Base-by-base conservation (phyloP, 306 rosid genomes). In the Vicia villosa region DNA sequence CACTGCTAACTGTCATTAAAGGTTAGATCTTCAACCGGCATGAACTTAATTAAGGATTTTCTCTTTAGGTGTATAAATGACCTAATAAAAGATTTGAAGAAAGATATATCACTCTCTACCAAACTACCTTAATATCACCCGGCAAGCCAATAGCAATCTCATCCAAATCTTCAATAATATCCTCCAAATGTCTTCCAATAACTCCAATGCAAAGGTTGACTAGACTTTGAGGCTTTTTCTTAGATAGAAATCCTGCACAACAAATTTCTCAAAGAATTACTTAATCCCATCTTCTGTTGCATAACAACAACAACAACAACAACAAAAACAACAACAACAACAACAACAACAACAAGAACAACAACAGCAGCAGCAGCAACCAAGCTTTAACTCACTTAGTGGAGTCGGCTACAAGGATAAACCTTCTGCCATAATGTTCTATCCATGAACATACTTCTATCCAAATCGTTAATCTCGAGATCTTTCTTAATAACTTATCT, bases 131-230 rank as follows among this genome's bases (percentile, higher is more conserved):
- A 26, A 90, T 78, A 74, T 94, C 92, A 9, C 85, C 80, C 0
- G 98, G 98, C 76, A 94, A 82, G 66, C 50, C 82, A 50, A 62
- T 11, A 26, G 88, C 80, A 81, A 94, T 87, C 77, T 84, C 94
- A 64, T 71, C 78, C 88, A 94, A 84, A 67, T 94, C 95, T 24
- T 69, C 65, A 74, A 94, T 21, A 46, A 94, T 72, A 70, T 94
- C 98, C 74, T 90, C 95, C 85, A 94, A 84, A 87, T 94, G 79
- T 72, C 71, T 88, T 21, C 98, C 97, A 24, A 90, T 43, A 70
- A 94, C 70, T 74, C 96, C 98, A 64, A 90, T 62, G 78, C 97
- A 90, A 72, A 94, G 80, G 71, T 79, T 81, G 37, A 85, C 86
- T 70, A 94, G 83, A 68, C 88, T 88, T 2, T 86, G 83, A 65